Conservation (phyloP, 768 basidiomycete genomes). For the Omphalotus guepiniiformis region DNA sequence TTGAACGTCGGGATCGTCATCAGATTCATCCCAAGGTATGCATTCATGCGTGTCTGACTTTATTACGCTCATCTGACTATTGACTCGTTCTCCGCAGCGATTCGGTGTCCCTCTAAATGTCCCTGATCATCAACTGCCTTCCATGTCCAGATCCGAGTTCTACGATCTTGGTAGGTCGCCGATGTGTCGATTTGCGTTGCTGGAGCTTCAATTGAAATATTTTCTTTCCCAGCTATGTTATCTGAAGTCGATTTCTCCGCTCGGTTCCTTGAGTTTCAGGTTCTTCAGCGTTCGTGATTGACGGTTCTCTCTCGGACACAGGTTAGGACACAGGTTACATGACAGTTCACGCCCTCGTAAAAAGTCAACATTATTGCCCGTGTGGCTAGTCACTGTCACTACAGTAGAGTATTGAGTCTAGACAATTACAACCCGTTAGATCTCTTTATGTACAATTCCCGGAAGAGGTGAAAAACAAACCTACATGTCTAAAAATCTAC, state of each 20-base stretch:
- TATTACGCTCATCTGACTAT: background rate
- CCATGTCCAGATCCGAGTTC: slow-evolving; percentile 33
- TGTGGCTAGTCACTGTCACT: too few species aligned
- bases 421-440: too few species aligned
- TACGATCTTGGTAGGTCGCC: slow-evolving; percentile 33
- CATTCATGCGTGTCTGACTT: background rate
- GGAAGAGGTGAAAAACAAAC: too few species aligned
- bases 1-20: slow-evolving; percentile 25
- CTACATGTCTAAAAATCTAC: too few species aligned
- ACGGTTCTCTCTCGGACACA: too few species aligned
- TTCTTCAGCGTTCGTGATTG: too few species aligned
- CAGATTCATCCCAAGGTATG: slow-evolving; percentile 33
- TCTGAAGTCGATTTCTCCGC: slow-evolving; percentile 7
- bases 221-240: background rate
- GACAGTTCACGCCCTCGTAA: too few species aligned
- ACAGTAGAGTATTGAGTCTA: too few species aligned
- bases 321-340: too few species aligned
- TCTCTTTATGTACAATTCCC: too few species aligned
- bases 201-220: background rate
- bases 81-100: slow-evolving; percentile 19
- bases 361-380: too few species aligned
- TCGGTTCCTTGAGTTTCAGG: slow-evolving; percentile 11
- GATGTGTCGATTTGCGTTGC: background rate
- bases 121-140: slow-evolving; percentile 26
- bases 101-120: slow-evolving; percentile 29